These are phyloP conservation scores for Coemansia sp. DNA, from an alignment of 192 early-diverging fungal genomes.

Conservation along the genomic window DNA sequence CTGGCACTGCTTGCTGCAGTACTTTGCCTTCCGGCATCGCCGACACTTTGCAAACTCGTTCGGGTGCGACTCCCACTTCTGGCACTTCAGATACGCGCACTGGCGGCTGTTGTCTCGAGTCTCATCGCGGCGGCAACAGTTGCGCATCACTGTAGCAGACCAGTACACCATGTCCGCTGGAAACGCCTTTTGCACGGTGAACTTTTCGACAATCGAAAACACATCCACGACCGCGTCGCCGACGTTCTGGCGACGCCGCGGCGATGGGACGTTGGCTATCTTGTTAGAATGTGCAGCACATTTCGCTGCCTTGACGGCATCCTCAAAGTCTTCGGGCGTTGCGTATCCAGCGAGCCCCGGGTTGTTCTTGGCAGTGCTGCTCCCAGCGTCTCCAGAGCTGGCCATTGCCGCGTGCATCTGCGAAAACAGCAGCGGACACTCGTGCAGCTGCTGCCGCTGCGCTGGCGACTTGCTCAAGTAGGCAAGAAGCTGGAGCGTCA, in stretches of 20 bases:
- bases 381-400: constrained; percentile 11
- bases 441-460: constrained; percentile 60
- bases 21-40: constrained; percentile 82
- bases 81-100: constrained; percentile 78
- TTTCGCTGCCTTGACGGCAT: constrained; percentile 36
- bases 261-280: constrained; percentile 27
- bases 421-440: constrained; percentile 43
- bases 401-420: constrained; percentile 14
- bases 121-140: constrained; percentile 78
- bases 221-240: constrained; percentile 57
- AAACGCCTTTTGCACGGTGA: constrained; percentile 62
- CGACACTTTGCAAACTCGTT: constrained; percentile 87
- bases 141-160: constrained; percentile 78
- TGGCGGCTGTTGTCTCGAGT: constrained; percentile 67
- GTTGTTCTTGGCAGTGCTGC: neutral
- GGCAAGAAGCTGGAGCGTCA: constrained; percentile 81
- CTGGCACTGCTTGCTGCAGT: constrained; percentile 80
- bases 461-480: constrained; percentile 89
- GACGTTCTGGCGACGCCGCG: constrained; percentile 22
- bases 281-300: constrained; percentile 29
- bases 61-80: constrained; percentile 71
- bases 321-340: constrained; percentile 22
- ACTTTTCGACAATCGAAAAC: constrained; percentile 78
- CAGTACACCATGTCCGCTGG: constrained; percentile 68
- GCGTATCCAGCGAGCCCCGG: constrained; percentile 19